phyloP scores from a whole-genome alignment of 2,329 filamentous ascomycete species.

The Aureobasidium vineae region DNA sequence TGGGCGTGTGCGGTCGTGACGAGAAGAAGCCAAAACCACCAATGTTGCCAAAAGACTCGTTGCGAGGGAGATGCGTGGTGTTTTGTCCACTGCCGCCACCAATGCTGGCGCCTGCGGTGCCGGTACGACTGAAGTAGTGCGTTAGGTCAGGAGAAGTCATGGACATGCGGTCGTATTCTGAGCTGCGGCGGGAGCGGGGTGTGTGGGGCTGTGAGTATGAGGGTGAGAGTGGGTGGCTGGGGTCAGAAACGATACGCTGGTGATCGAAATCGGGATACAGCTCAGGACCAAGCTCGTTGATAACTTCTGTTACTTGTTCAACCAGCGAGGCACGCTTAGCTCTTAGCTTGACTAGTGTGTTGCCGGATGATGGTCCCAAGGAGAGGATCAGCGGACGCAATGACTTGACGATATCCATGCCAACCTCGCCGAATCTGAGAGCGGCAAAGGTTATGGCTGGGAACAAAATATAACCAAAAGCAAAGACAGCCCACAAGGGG shows the following conservation, averaged over 20 bases:
- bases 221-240: constrained; percentile 38
- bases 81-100: constrained; percentile 41
- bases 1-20: constrained; percentile 79
- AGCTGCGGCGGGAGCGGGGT: constrained; percentile 30
- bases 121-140: constrained; percentile 27
- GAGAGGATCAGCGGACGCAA: constrained; percentile 82
- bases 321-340: constrained; percentile 70
- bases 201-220: constrained; percentile 33
- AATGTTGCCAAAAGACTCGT: constrained; percentile 92
- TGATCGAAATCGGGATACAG: constrained; percentile 96
- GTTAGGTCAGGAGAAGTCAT: constrained; percentile 28
- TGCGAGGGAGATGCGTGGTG: constrained; percentile 67
- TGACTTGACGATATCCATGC: constrained; percentile 98
- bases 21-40: constrained; percentile 87
- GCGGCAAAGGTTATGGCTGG: constrained; percentile 88
- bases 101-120: constrained; percentile 34
- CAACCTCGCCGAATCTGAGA: constrained; percentile 92
- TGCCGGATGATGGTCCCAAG: constrained; percentile 78
- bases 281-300: constrained; percentile 93
- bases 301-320: constrained; percentile 79
- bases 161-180: constrained; percentile 27
- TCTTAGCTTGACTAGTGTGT: constrained; percentile 77
- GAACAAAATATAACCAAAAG: constrained; percentile 76
- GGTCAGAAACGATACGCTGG: constrained; percentile 64
- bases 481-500: constrained; percentile 72